Percentiles rank a stretch among this genome's conserved stretches.
These are phyloP conservation scores for Talaromyces thailandensis DNA, from an alignment of 495 filamentous ascomycete species.

Conservation along the genomic window DNA sequence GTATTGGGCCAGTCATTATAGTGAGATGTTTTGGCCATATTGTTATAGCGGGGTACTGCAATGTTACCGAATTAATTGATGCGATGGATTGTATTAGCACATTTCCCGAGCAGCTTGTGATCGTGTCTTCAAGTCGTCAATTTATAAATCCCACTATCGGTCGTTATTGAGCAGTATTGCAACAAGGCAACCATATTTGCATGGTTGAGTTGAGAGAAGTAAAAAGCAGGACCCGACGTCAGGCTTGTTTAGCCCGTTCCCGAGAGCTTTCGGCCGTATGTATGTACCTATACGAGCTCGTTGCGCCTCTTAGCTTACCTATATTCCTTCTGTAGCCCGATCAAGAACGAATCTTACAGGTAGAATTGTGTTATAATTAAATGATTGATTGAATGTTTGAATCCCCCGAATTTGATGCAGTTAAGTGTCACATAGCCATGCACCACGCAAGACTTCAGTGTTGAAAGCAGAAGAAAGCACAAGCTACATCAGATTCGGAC, in stretches of 20 bases:
- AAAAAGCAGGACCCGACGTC: background rate
- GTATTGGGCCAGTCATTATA: constrained; percentile 29
- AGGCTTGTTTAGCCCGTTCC: background rate
- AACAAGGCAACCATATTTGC: background rate
- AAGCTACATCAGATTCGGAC: background rate
- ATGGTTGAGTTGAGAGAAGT: background rate
- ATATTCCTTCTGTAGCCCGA: background rate
- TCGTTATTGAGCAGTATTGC: background rate
- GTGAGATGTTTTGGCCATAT: background rate
- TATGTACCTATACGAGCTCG: background rate
- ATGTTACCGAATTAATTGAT: too few relatives aligned
- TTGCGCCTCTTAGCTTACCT: background rate
- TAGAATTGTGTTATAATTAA: too few relatives aligned
- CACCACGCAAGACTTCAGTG: background rate
- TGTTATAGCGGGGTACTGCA: background rate
- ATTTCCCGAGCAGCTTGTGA: background rate
- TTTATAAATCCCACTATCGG: background rate
- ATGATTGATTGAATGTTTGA: too few relatives aligned
- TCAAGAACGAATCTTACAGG: background rate
- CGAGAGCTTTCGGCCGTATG: background rate
- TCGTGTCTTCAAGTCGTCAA: background rate
- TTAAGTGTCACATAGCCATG: background rate
- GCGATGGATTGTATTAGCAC: background rate
- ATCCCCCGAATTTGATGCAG: background rate
- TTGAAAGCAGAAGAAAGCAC: background rate